Conservation (phyloP, 768 basidiomycete genomes). For the Artomyces pyxidatus region DNA sequence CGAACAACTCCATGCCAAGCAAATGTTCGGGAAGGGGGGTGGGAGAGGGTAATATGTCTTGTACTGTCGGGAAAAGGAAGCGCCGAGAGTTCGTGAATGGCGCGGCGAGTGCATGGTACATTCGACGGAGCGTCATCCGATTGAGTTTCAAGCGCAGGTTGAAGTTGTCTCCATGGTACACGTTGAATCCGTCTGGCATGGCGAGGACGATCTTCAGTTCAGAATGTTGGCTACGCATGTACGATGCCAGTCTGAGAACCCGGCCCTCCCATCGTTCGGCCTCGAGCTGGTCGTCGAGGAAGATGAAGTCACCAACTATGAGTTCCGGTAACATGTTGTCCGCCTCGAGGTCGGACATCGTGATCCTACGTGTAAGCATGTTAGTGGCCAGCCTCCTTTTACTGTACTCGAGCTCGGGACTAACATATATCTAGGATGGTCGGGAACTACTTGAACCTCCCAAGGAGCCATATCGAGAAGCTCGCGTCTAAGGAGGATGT, state of each 20-base stretch:
- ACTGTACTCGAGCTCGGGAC: no score
- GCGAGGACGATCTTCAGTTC: slow-evolving; percentile 41
- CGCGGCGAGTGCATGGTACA: slow-evolving; percentile 49
- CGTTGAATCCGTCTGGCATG: slow-evolving; percentile 36
- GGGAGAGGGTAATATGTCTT: slow-evolving; percentile 20
- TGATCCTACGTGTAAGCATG: no score
- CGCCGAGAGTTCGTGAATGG: slow-evolving; percentile 33
- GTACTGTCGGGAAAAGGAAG: slow-evolving; percentile 39
- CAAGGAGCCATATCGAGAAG: no score
- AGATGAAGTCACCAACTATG: slow-evolving; percentile 4
- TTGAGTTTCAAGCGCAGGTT: slow-evolving; percentile 47
- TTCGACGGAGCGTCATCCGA: slow-evolving; percentile 45
- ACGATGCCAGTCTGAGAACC: neutral
- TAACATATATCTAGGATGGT: no score
- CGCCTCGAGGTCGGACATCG: slow-evolving; percentile 3
- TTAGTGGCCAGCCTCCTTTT: no score
- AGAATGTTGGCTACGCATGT: slow-evolving; percentile 5
- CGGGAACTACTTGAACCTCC: no score
- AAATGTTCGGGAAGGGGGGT: slow-evolving; percentile 11
- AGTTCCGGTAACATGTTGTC: slow-evolving; percentile 8
- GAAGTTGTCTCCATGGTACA: slow-evolving; percentile 30
- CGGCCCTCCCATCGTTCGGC: slow-evolving; percentile 10
- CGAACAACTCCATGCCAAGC: slow-evolving; percentile 23
- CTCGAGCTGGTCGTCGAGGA: slow-evolving; percentile 5
- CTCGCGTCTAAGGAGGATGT: no score